Base-by-base conservation (phyloP, 2,329 filamentous ascomycete species). In the Colletotrichum melonis region DNA sequence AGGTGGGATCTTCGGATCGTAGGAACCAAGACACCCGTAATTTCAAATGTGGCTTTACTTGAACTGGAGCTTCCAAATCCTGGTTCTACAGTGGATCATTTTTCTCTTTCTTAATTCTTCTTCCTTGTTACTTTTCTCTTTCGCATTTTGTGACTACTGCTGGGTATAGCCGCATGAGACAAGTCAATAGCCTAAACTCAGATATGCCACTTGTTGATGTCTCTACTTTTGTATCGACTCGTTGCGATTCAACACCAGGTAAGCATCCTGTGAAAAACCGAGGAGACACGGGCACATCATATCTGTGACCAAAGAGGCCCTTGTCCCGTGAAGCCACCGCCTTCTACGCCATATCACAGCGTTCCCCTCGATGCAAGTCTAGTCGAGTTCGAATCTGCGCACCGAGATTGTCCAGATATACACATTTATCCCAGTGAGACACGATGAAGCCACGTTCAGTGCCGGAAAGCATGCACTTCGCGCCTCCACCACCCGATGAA, bases 401-500 rank as follows among this genome's bases (percentile, higher is more conserved):
- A 12, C n/a, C n/a, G 14, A 9, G 14, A 19, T 46, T 38, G 66
- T 22, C 8, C 42, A n/a, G 42, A 49, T 49, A 22, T 8, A 49
- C 19, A 49, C 7, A 49, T n/a, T 9, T 19, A 42, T n/a, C 42
- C 42, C 19, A 49, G 42, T 42, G 38, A 42, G 42, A 22, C 16
- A 4, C 5, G 6, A 49, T 22, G 19, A 19, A 56, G 35, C 46
- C 35, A 24, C 65, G 75, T 86, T 76, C 42, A 90, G 78, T 88
- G 87, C 73, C 88, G 85, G 78, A 90, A 92, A 38, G 90, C 90
- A 74, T 86, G 85, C 64, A 90, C 84, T 77, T 92, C 87, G 74
- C 90, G 86, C 78, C 89, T 87, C 95, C 95, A 98, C 95, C 95
- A 98, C 19, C 87, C 91, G 58, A 86, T 86, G 80, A 98, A 98